Base-by-base conservation (phyloP, 768 basidiomycete species). In the Podaxis sp. region DNA sequence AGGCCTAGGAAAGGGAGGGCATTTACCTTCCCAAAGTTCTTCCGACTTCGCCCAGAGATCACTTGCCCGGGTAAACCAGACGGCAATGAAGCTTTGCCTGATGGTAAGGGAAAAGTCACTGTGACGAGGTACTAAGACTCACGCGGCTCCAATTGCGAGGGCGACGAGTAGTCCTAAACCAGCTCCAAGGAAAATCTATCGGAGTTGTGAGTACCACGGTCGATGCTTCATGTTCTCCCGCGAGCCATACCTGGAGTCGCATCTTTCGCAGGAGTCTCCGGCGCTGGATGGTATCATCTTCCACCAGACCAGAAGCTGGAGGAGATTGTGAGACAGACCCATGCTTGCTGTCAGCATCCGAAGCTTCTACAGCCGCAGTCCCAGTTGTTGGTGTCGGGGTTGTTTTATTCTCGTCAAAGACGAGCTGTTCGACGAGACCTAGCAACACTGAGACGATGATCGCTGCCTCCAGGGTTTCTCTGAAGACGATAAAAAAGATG, bases 401-500 rank as follows among this genome's bases (percentile, higher is more conserved):
- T 56, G 17, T 66, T 66, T 36, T 67, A 2, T 70, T 61, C 58
- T 77, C 77, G 1, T 79, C 76, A 54, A 79, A 72, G 4, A 91
- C 82, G 65, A 95, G 85, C 66, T 96, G 94, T 69, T 96, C 87
- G n/a, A 93, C 91, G 64, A 98, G 87, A 66, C 91, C 87, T 57
- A 96, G 88, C 53, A 98, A 85, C 61, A 96, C 93, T 5, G 93
- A 91, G 72, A 97, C 77, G 81, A 98, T 93, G 78, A 98, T 90
- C 47, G 86, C 87, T 3, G 94, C 91, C 79, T 97, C 95, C 65
- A 97, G 83, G 4, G 93, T 91, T 83, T 97, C 95, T 71, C 95
- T 86, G 74, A 96, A 94, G 77, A 96, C 87, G 77, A 97, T 94
- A 83, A 98, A 94, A 81, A 95, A 97, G 67, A 98, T 94, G 70